Evolutionary conservation across 257 asterid species (phyloP), one percentile per base, ranked within the genome.

Genomic region (Voacanga thouarsii): DNA sequence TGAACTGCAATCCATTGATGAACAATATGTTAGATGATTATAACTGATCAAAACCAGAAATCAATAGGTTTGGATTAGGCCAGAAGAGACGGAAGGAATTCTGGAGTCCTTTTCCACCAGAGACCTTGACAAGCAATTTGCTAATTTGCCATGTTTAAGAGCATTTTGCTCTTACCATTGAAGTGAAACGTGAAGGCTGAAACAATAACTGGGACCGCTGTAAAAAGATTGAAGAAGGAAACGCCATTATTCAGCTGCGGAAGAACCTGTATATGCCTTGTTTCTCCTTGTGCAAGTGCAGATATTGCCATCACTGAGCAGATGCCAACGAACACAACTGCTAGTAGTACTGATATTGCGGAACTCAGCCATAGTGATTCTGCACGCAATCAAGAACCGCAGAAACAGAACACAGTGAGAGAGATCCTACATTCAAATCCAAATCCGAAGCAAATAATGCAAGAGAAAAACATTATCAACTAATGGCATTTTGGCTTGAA

Each of bases 151-250:
- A 10, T 61, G 7, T 4, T 6, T 18, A 4, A n/a, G 7, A 45
- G 43, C 47, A 53, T 37, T 15, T 21, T 15, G 30, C 9, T 79
- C 78, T 84, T 82, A 95, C 99, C 98, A n/a, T 96, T 96, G 91
- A 93, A 90, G 82, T 93, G 97, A 85, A 91, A 96, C 14, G 97
- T 90, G 84, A 90, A 96, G 14, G 98, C 99, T 0, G 98, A 92
- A 56, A 90, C 96, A n/a, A 96, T 89, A 24, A 96, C 98, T 0
- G 99, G 99, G 15, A 93, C 76, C 3, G 98, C 97, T 0, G 98
- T 96, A 88, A 96, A 96, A 76, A 96, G 97, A 77, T 96, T 84
- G 85, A 93, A 89, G 87, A 96, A 93, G 74, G 99, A 96, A 61
- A 80, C 82, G 14, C 90, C 89, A 65, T 76, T 75, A 30, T 88